phyloP scores from a whole-genome alignment of 2,329 filamentous ascomycete genomes.

The Claviceps cyperi region DNA sequence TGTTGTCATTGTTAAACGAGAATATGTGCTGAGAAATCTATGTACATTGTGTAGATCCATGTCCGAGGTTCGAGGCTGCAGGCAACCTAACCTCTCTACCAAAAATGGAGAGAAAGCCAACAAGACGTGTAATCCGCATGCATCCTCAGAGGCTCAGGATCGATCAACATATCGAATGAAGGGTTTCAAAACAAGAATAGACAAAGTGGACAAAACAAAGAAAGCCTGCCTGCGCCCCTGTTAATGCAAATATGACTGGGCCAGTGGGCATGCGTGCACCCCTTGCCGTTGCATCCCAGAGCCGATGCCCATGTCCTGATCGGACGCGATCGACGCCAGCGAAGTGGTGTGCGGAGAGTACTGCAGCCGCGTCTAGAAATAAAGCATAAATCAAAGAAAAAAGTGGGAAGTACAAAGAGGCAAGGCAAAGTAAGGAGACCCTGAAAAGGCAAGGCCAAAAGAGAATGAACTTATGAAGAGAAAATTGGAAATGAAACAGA shows the following conservation, averaged over 20 bases:
- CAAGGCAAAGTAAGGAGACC: not conserved
- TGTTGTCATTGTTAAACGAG: too few species aligned
- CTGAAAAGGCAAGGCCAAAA: not conserved
- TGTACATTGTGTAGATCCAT: too few species aligned
- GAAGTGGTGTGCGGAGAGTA: too few species aligned
- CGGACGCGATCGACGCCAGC: not conserved
- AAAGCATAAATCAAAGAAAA: not conserved
- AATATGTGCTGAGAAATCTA: too few species aligned
- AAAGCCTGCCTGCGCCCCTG: slow-evolving; percentile 1
- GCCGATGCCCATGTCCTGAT: not conserved
- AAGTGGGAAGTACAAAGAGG: not conserved
- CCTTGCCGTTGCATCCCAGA: not conserved
- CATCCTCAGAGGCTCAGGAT: too few species aligned
- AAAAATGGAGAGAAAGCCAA: too few species aligned
- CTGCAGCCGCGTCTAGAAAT: not conserved
- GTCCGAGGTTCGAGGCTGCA: too few species aligned
- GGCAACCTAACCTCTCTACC: too few species aligned
- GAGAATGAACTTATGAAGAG: not conserved
- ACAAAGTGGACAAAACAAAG: not conserved
- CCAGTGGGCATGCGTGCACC: not conserved
- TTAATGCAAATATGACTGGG: not conserved
- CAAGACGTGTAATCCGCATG: too few species aligned
- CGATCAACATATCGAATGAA: too few species aligned
- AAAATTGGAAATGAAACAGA: not conserved
- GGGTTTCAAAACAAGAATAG: not conserved